Conservation (phyloP, 345 rosid species). For the Bruguiera parviflora region DNA sequence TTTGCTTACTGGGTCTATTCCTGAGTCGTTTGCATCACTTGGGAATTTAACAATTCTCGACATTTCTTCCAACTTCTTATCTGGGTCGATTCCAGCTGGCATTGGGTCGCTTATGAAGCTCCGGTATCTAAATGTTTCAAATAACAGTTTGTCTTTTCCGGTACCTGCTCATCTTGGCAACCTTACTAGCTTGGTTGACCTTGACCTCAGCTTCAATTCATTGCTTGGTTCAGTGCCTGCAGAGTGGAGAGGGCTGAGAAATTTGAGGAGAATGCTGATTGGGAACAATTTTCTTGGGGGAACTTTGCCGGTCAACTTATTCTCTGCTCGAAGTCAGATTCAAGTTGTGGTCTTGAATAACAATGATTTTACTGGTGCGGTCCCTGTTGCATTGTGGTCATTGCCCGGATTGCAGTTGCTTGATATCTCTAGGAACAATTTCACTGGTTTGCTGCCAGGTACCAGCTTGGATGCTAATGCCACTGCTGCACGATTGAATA, state of each 20-base stretch:
- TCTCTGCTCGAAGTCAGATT: conserved; percentile 49
- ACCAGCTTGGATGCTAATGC: conserved; percentile 32
- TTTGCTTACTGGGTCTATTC: conserved; percentile 61
- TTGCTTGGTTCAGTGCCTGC: conserved; percentile 62
- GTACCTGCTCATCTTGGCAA: conserved; percentile 70
- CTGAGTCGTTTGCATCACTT: conserved; percentile 56
- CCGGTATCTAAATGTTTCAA: conserved; percentile 60
- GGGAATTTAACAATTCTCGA: conserved; percentile 58
- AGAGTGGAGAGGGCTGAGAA: conserved; percentile 57
- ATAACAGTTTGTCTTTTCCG: conserved; percentile 57
- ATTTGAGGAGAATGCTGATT: conserved; percentile 51
- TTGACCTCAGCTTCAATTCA: conserved; percentile 77
- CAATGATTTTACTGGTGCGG: conserved; percentile 48
- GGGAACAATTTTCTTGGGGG: conserved; percentile 60
- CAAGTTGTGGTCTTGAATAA: conserved; percentile 51
- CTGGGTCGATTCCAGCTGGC: conserved; percentile 57
- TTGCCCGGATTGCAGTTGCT: conserved; percentile 52
- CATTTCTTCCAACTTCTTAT: conserved; percentile 69
- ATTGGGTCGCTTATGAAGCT: conserved; percentile 57
- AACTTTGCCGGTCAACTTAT: conserved; percentile 49
- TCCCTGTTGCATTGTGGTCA: conserved; percentile 58
- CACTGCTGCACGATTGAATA: conserved; percentile 42
- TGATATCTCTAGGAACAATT: conserved; percentile 75
- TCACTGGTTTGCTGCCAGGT: conserved; percentile 61
- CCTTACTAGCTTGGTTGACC: conserved; percentile 58